phyloP scores from a whole-genome alignment of 495 filamentous ascomycete species.

The Penicillium salamii region DNA sequence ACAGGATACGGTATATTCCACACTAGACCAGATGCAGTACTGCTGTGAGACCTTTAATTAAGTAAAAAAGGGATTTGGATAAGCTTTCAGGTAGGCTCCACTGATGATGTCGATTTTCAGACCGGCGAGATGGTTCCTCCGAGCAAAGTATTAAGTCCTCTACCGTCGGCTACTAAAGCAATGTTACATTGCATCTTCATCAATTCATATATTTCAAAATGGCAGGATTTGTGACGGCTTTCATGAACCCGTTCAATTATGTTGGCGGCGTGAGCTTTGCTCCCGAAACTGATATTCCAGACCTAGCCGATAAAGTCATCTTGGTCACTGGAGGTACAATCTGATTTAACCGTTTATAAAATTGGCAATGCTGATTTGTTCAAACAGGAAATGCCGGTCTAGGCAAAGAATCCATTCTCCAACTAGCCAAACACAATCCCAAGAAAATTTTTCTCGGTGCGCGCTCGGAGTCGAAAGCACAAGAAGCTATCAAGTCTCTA shows the following conservation, averaged over 20 bases:
- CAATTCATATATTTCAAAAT: slow-evolving; percentile 1
- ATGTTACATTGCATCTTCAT: neutral
- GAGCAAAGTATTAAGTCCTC: neutral
- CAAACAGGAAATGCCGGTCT: slow-evolving; percentile 53
- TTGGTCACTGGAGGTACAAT: slow-evolving; percentile 57
- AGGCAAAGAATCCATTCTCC: slow-evolving; percentile 52
- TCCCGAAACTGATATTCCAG: slow-evolving; percentile 49
- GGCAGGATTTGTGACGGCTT: slow-evolving; percentile 21
- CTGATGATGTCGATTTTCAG: neutral
- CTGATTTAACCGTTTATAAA: no score
- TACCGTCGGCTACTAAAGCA: slow-evolving; percentile 1
- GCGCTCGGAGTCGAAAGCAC: slow-evolving; percentile 32
- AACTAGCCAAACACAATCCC: slow-evolving; percentile 54
- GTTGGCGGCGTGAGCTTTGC: slow-evolving; percentile 29
- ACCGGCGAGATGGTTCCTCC: neutral
- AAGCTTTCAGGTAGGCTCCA: neutral
- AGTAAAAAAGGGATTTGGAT: neutral
- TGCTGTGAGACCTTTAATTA: no score
- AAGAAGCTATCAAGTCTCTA: slow-evolving; percentile 21
- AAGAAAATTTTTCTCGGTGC: slow-evolving; percentile 52
- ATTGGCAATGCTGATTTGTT: slow-evolving; percentile 17
- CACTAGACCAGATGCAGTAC: neutral
- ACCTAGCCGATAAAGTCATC: slow-evolving; percentile 50
- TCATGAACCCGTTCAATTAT: slow-evolving; percentile 25
- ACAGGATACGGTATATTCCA: no score